Evolutionary conservation across 805 yeast species (phyloP), one percentile per base, ranked within the genome.

Genomic region (Komagataella pastoris): DNA sequence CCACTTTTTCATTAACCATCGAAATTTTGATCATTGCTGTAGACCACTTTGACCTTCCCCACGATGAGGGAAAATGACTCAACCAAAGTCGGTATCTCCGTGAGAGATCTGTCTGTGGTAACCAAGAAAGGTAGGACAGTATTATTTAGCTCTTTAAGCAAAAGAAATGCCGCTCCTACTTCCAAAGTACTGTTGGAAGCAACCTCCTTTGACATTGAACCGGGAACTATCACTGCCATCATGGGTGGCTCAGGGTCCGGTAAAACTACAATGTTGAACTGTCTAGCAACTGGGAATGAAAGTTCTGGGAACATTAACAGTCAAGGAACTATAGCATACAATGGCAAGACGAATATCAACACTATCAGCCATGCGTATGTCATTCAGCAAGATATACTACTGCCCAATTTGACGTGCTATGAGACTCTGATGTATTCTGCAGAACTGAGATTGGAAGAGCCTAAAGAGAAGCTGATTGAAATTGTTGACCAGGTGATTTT

Each of bases 181-280:
- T 14, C 40, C 14, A 30, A 30, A 30, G 40, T 30, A 5, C 40
- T 30, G 40, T 30, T 30, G 40, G 40, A 30, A 8, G 14, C 40
- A 30, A 30, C 86, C 48, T 77, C 85, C 2, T 73, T 85, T 54
- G 80, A 79, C 50, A 69, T 85, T 8, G 75, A 78, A 0, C 63
- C 76, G 12, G 85, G 87, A 17, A 70, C 83, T 7, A 65, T 88
- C 44, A 73, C 88, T 65, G 95, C 95, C 5, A 84, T 88, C 7
- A 75, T 88, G 69, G 96, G 96, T 2, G 91, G 95, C 0, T 83
- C 90, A 0, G 96, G 96, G 0, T 80, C 88, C 3, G 96, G 95
- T 3, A 88, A 88, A 60, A 88, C 96, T 0, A 85, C 96, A 0
- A 62, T 88, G 47, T 67, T 88, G 19, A 88, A 88, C 60, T 78